phyloP scores from a whole-genome alignment of 768 basidiomycete genomes.

The Kwoniella heveanensis region DNA sequence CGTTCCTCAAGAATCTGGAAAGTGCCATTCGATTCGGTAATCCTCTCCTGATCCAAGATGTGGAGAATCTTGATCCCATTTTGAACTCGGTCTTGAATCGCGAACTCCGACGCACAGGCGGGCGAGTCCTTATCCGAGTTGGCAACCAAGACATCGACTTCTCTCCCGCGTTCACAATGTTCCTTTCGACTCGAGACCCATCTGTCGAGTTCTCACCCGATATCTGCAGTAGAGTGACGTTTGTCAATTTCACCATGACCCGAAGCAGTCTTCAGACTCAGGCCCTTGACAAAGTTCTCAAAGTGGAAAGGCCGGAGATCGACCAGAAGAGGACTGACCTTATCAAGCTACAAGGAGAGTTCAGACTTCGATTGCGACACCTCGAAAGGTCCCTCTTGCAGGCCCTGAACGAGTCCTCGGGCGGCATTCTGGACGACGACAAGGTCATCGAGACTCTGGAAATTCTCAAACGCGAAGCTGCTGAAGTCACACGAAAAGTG shows the following conservation, averaged over 20 bases:
- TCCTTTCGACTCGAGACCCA: slow-evolving; percentile 94
- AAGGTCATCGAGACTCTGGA: slow-evolving; percentile 91
- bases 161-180: slow-evolving; percentile 99
- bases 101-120: slow-evolving; percentile 92
- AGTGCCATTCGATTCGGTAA: slow-evolving; percentile 99
- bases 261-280: slow-evolving; percentile 97
- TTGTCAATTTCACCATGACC: slow-evolving; percentile 98
- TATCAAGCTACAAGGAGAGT: slow-evolving; percentile 98
- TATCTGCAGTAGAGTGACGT: slow-evolving; percentile 94
- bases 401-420: slow-evolving; percentile 92
- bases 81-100: slow-evolving; percentile 95
- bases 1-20: slow-evolving; percentile 97
- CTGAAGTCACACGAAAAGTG: slow-evolving; percentile 91
- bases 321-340: slow-evolving; percentile 93
- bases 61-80: slow-evolving; percentile 95
- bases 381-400: slow-evolving; percentile 90
- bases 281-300: slow-evolving; percentile 93
- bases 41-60: slow-evolving; percentile 94
- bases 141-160: slow-evolving; percentile 99
- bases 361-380: slow-evolving; percentile 85
- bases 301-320: slow-evolving; percentile 94
- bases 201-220: slow-evolving; percentile 98
- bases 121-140: slow-evolving; percentile 92
- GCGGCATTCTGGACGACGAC: slow-evolving; percentile 98
- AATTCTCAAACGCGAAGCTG: slow-evolving; percentile 92